Conservation (phyloP, 345 rosid genomes). For the Salix udensis region DNA sequence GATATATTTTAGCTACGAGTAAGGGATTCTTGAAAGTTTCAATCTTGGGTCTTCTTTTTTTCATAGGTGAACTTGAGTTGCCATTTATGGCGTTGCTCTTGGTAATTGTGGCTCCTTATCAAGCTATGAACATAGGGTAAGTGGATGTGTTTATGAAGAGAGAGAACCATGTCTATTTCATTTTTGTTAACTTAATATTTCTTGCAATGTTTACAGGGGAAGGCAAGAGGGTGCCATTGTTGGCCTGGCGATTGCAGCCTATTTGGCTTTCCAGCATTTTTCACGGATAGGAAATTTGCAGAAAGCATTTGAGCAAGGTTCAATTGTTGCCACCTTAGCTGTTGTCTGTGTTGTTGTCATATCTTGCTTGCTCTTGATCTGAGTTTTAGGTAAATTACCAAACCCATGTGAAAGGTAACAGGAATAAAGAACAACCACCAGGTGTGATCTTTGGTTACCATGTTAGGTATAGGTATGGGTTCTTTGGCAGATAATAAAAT, state of each 20-base stretch:
- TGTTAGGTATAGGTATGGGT: neutral
- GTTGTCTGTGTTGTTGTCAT: constrained; percentile 43
- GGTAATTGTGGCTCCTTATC: constrained; percentile 67
- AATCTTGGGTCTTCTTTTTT: constrained; percentile 3
- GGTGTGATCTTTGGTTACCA: neutral
- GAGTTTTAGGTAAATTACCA: constrained; percentile 19
- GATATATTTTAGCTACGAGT: neutral
- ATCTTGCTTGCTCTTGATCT: constrained; percentile 48
- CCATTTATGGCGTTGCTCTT: constrained; percentile 67
- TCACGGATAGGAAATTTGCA: constrained; percentile 59
- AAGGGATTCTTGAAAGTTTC: neutral
- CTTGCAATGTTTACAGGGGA: constrained; percentile 47
- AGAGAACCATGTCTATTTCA: constrained; percentile 5
- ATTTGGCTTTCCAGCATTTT: constrained; percentile 89
- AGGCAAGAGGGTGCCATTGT: constrained; percentile 62
- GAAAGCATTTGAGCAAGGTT: constrained; percentile 69
- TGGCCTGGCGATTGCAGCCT: constrained; percentile 51
- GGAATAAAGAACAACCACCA: constrained; percentile 20
- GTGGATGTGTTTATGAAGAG: constrained; percentile 11
- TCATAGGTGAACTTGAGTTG: constrained; percentile 82
- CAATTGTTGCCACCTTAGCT: constrained; percentile 73
- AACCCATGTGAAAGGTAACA: constrained; percentile 8
- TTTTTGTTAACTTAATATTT: constrained; percentile 1
- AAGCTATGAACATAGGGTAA: constrained; percentile 63
- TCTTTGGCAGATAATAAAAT: constrained; percentile 1